Conservation (phyloP, 2,329 filamentous ascomycete genomes). For the Septoria linicola region DNA sequence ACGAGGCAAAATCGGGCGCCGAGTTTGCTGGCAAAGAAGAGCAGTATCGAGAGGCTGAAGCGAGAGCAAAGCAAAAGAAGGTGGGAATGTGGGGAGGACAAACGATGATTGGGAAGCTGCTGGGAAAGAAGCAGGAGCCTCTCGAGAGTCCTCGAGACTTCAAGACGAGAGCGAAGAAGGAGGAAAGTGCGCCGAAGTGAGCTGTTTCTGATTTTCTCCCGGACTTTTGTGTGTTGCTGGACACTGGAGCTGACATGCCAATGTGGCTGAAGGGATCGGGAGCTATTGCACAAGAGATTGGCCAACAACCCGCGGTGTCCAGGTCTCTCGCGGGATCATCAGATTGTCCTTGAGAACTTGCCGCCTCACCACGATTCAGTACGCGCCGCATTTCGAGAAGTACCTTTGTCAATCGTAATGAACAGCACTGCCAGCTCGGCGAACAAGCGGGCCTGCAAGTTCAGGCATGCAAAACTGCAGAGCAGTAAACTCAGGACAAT, state of each 20-base stretch:
- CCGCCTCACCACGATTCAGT: background rate
- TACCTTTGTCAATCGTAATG: background rate
- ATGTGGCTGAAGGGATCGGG: background rate
- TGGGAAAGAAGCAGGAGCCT: constrained; percentile 53
- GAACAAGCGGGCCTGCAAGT: background rate
- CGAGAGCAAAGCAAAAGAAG: constrained; percentile 41
- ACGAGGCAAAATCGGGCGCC: constrained; percentile 84
- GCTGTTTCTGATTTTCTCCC: too few species aligned
- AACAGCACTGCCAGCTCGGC: background rate
- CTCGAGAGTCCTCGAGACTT: constrained; percentile 86
- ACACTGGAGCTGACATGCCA: background rate
- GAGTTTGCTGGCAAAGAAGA: constrained; percentile 74
- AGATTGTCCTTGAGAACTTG: background rate
- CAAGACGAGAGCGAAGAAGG: constrained; percentile 61
- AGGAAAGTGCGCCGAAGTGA: constrained; percentile 31
- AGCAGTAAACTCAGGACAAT: too few species aligned
- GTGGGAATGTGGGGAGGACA: constrained; percentile 63
- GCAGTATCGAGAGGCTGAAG: constrained; percentile 65
- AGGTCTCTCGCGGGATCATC: background rate
- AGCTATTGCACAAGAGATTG: background rate
- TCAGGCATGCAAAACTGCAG: background rate
- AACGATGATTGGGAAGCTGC: constrained; percentile 41
- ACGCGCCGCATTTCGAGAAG: background rate
- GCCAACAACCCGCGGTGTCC: background rate
- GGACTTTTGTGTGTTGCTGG: too few species aligned